These are phyloP conservation scores for Ilex paraguariensis DNA, from an alignment of 305 asterid species.

Conservation along the genomic window DNA sequence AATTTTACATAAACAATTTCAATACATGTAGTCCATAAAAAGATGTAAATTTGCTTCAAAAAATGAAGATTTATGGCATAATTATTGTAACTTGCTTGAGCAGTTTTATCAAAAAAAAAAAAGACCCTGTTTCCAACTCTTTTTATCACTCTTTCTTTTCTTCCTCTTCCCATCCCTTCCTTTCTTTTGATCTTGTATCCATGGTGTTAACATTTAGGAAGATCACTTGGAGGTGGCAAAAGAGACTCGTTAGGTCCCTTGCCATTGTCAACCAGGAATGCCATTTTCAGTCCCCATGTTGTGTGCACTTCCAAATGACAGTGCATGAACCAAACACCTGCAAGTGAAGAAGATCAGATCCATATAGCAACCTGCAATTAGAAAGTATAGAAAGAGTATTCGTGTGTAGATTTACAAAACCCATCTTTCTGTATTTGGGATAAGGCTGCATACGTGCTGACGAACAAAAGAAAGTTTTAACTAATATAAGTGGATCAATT, in stretches of 20 bases:
- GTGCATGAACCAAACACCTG: conserved; percentile 92
- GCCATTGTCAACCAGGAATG: conserved; percentile 82
- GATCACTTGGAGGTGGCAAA: conserved; percentile 77
- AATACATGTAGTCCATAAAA: too few relatives aligned
- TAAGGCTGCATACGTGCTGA: too few relatives aligned
- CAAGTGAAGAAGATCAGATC: not conserved
- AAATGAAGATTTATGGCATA: too few relatives aligned
- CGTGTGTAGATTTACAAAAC: too few relatives aligned
- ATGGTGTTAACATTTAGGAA: conserved; percentile 53
- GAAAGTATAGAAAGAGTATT: not conserved
- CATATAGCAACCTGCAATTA: not conserved
- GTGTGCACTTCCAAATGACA: conserved; percentile 86
- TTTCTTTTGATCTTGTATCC: not conserved
- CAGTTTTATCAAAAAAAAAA: not conserved
- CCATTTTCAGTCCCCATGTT: conserved; percentile 88
- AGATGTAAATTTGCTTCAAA: too few relatives aligned
- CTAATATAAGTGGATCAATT: too few relatives aligned
- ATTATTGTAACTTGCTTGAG: too few relatives aligned
- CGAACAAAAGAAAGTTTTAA: too few relatives aligned
- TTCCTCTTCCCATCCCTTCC: not conserved
- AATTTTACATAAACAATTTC: too few relatives aligned
- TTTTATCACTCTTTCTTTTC: not conserved
- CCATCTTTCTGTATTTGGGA: too few relatives aligned
- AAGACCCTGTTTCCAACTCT: not conserved
- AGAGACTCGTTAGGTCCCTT: conserved; percentile 58